Base-by-base conservation (phyloP, 352 stramenopile genomes). In the Globisporangium cederbergense region DNA sequence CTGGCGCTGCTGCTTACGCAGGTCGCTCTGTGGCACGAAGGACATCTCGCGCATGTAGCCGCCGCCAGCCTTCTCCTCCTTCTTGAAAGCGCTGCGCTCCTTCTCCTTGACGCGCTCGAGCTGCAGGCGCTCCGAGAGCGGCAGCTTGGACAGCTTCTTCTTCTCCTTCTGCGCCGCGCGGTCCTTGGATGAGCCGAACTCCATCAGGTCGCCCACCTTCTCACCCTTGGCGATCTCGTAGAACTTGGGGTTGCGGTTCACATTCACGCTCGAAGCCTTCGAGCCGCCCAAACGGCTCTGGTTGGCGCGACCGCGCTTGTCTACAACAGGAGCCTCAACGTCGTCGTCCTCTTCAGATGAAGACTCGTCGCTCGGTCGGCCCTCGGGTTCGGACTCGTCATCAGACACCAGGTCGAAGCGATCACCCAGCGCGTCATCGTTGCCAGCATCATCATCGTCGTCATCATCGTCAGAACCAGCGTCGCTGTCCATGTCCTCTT, bases 401-500 rank as follows among this genome's bases (percentile, higher is more conserved):
- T 94, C 82, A 9, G 79, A 85, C 14, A 95, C 74, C 14, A 89
- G 68, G 46, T 88, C 76, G 49, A 96, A 93, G 36, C 86, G 81
- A 49, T 76, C 78, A 46, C 72, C 75, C 28, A 84, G 73, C 16
- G 76, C 76, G 5, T 86, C 77, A 9, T 91, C 74, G 20, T 82
- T 73, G n/a, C 46, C 46, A 52, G n/a, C 52, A 2, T 80, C 70
- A 4, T 36, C 32, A 2, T 28, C 25, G 25, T 88, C 73, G 3
- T 77, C 70, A 11, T 91, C 79, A 20, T 88, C 83, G n/a, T 83
- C 83, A 22, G 66, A 90, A 55, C 53, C 84, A 47, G 77, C 86
- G 66, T 96, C 93, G 65, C 90, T 98, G 73, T 98, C 95, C 79
- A 98, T 96, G 67, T 98, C 93, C 53, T 97, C 87, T 60, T 92